These are phyloP conservation scores for Hericium erinaceus DNA, from an alignment of 768 basidiomycete genomes.

Conservation along the genomic window DNA sequence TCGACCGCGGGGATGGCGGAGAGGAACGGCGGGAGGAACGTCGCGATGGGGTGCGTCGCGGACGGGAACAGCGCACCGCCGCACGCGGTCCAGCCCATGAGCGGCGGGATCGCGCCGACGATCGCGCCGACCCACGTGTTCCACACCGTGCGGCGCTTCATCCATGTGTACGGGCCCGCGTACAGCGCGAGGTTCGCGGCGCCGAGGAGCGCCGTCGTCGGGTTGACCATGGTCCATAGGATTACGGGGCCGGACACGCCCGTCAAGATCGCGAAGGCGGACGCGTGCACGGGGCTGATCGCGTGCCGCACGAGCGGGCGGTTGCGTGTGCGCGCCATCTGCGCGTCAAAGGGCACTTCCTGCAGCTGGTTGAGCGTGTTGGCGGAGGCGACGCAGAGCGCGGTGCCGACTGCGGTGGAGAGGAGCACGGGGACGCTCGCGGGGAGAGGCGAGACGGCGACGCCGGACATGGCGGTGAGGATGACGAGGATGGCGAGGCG, in stretches of 20 bases:
- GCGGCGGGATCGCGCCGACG: constrained; percentile 86
- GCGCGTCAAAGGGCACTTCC: constrained; percentile 93
- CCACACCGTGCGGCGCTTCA: constrained; percentile 71
- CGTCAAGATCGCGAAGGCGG: constrained; percentile 65
- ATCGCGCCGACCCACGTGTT: constrained; percentile 96
- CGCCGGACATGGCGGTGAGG: constrained; percentile 83
- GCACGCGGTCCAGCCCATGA: constrained; percentile 98
- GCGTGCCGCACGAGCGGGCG: constrained; percentile 80
- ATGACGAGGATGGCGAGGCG: constrained; percentile 79
- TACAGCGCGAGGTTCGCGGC: constrained; percentile 81
- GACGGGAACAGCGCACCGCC: constrained; percentile 70
- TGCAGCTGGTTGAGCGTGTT: constrained; percentile 93
- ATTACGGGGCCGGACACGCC: constrained; percentile 73
- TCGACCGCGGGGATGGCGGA: constrained; percentile 30
- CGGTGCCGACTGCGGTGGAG: constrained; percentile 81
- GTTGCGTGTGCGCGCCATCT: constrained; percentile 86
- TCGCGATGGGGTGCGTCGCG: constrained; percentile 43
- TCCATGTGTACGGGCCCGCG: constrained; percentile 84
- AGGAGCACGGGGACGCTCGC: constrained; percentile 77
- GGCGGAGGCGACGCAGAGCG: constrained; percentile 86
- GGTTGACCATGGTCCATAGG: constrained; percentile 77
- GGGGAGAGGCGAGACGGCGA: constrained; percentile 86
- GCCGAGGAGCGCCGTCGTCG: constrained; percentile 77
- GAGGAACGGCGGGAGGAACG: constrained; percentile 57
- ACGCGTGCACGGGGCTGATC: constrained; percentile 80